These are phyloP conservation scores for Mycena chlorophos DNA, from an alignment of 768 basidiomycete species.

Conservation along the genomic window DNA sequence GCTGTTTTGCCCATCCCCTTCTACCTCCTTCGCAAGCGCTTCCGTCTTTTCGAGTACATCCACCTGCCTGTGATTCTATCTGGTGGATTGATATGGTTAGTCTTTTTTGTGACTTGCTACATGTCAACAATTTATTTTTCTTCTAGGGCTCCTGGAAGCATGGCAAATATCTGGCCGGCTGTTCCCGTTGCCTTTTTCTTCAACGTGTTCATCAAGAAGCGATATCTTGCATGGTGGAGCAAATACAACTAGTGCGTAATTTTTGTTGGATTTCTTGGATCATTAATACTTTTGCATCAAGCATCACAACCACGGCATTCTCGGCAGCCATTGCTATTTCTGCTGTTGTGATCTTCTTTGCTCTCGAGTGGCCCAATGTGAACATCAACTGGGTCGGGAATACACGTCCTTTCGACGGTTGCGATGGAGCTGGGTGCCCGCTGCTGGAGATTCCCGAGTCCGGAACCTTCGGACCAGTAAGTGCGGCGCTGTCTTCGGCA, in stretches of 20 bases:
- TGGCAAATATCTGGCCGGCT: conserved; percentile 26
- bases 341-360: conserved; percentile 40
- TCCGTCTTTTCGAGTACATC: conserved; percentile 31
- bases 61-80: conserved; percentile 32
- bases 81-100: conserved; percentile 22
- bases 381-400: conserved; percentile 35
- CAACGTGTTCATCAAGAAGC: conserved; percentile 26
- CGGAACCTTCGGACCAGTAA: conserved; percentile 27
- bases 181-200: conserved; percentile 27
- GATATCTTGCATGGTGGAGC: conserved; percentile 30
- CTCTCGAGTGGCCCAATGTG: conserved; percentile 27
- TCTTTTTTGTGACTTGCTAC: neutral
- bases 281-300: neutral
- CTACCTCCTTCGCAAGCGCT: conserved; percentile 31
- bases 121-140: neutral
- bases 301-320: conserved; percentile 35
- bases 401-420: conserved; percentile 23
- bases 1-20: conserved; percentile 34
- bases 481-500: neutral
- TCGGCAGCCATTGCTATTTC: conserved; percentile 35
- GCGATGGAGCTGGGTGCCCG: conserved; percentile 21
- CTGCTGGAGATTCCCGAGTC: conserved; percentile 16
- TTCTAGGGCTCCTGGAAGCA: conserved; percentile 22
- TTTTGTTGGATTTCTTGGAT: neutral
- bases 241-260: conserved; percentile 30